These are phyloP conservation scores for Colletotrichum musicola DNA, from an alignment of 2,329 filamentous ascomycete species.

Conservation along the genomic window DNA sequence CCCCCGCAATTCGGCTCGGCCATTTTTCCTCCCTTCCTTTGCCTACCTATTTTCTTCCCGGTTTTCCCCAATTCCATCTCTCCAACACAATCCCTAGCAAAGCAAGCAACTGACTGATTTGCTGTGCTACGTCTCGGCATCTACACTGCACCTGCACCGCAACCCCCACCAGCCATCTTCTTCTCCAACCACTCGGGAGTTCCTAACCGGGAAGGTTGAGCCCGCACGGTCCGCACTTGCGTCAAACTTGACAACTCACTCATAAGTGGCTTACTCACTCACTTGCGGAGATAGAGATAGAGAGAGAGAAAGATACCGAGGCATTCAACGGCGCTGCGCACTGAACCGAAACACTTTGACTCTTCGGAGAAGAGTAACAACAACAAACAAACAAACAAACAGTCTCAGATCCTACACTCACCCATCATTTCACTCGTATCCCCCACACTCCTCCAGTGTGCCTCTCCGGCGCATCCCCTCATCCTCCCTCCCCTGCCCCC, in stretches of 20 bases:
- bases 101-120: neutral
- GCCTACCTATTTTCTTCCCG: no score
- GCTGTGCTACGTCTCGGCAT: neutral
- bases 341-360: no score
- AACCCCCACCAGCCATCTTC: neutral
- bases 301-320: no score
- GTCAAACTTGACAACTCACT: neutral
- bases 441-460: no score
- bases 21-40: conserved; percentile 3
- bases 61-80: conserved; percentile 7
- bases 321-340: no score
- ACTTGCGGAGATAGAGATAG: no score
- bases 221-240: neutral
- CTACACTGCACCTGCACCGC: neutral
- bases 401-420: no score
- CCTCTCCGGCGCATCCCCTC: no score
- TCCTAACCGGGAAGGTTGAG: conserved; percentile 9
- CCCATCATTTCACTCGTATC: no score
- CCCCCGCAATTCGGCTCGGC: conserved; percentile 37
- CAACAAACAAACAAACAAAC: no score
- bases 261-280: no score
- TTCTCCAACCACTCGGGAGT: conserved; percentile 4
- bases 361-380: no score
- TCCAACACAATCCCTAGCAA: neutral
- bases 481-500: neutral